Evolutionary conservation across 768 basidiomycete species (phyloP), one percentile per base, ranked within the genome.

Genomic region (Pleurotus tuber-regium): DNA sequence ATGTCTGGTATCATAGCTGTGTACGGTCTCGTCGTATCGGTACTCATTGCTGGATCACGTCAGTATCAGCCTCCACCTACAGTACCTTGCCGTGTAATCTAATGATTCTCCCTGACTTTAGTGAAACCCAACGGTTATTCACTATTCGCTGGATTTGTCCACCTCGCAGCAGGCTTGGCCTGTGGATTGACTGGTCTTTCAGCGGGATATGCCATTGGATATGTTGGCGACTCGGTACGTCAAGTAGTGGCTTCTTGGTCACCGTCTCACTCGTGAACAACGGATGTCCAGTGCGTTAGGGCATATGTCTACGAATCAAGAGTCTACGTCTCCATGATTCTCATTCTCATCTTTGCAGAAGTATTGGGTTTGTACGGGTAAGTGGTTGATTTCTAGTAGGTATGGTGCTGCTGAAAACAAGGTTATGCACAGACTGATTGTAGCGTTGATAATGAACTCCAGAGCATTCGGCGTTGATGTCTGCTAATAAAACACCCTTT

Each of bases 1-100:
- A 97, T 98, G 94, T 90, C 92, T 52, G 94, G 95, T 72, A 97
- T 97, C 68, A 95, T 97, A 58, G 94, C 95, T 25, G 95, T 98
- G 30, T 98, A 98, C 64, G 95, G 95, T 6, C 79, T 98, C 35
- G 96, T 98, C 7, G 95, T 98, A 11, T 90, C 92, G 3, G 95
- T 98, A 25, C 80, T 98, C 51, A 97, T 97, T 55, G 79, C 88
- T 14, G 91, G 91, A 51, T 62, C 70, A 55, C 51, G 74, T 78
- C 57, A 56, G 78, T 71, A 47, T n/a, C n/a, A n/a, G n/a, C n/a
- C n/a, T n/a, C n/a, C n/a, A n/a, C n/a, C n/a, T n/a, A n/a, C n/a
- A n/a, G n/a, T n/a, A n/a, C n/a, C n/a, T n/a, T n/a, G n/a, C n/a
- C n/a, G n/a, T n/a, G n/a, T n/a, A n/a, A n/a, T n/a, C n/a, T n/a